A percentile compares a stretch with the other conserved stretches of the same genome.
phyloP scores from a whole-genome alignment of 2,329 filamentous ascomycete genomes.

The Stagonosporopsis cucurbitacearum region DNA sequence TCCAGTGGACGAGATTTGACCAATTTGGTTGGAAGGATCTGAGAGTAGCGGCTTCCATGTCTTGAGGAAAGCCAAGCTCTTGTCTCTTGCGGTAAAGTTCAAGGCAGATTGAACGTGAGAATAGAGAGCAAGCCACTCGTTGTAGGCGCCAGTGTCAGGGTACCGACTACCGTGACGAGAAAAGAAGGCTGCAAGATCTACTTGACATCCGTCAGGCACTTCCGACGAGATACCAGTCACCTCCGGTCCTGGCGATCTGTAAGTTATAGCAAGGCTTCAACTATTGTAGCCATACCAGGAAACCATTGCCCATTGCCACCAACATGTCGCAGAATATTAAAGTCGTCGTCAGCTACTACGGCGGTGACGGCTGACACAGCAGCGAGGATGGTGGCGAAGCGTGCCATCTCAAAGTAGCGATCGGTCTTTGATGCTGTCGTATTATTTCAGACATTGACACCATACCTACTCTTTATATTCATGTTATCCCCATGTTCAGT shows the following conservation, averaged over 20 bases:
- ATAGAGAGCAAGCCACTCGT: conserved; percentile 57
- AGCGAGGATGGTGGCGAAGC: conserved; percentile 25
- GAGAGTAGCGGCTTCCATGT: conserved; percentile 65
- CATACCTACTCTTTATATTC: background rate
- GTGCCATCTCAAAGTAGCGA: conserved; percentile 20
- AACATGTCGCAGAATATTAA: conserved; percentile 45
- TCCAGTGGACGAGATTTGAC: conserved; percentile 66
- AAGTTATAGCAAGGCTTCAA: background rate
- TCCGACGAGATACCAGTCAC: conserved; percentile 62
- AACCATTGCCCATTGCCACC: conserved; percentile 52
- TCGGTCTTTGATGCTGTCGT: background rate
- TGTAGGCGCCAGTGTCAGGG: conserved; percentile 66
- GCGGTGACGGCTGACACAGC: conserved; percentile 19
- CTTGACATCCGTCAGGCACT: conserved; percentile 62
- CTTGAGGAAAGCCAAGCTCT: conserved; percentile 62
- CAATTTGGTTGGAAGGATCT: conserved; percentile 62
- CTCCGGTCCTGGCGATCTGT: conserved; percentile 57
- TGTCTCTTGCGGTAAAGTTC: conserved; percentile 60
- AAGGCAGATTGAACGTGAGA: conserved; percentile 58
- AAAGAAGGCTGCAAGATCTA: conserved; percentile 67
- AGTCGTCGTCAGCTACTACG: conserved; percentile 31
- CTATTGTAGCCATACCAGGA: conserved; percentile 22
- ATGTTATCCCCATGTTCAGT: conserved; percentile 4
- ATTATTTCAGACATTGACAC: background rate
- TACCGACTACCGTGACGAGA: conserved; percentile 69